Percentiles rank a stretch among this genome's conserved stretches.
Conservation (phyloP, 83 land plant genomes). For the Diphasiastrum complanatum region DNA sequence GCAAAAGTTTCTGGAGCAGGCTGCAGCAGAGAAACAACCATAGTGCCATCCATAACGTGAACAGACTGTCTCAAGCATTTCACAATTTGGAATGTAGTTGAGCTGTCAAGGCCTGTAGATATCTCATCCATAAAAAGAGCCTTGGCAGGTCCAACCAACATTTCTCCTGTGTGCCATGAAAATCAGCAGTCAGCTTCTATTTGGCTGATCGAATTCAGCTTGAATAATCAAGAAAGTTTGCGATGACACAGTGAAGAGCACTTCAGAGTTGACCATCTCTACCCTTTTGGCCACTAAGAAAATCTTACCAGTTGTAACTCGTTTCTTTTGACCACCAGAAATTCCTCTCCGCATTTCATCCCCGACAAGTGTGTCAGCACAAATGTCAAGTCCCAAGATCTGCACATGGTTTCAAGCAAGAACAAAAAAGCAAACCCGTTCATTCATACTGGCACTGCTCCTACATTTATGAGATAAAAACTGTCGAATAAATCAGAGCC, state of each 20-base stretch:
- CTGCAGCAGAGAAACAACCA: slow-evolving; percentile 20
- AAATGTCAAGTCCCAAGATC: slow-evolving; percentile 18
- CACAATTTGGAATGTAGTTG: slow-evolving; percentile 11
- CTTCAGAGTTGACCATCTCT: neutral
- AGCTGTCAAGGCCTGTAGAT: slow-evolving; percentile 18
- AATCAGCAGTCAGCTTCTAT: neutral
- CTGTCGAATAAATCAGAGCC: too few relatives aligned
- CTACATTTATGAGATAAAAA: too few relatives aligned
- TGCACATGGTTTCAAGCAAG: too few relatives aligned
- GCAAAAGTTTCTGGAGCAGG: slow-evolving; percentile 28
- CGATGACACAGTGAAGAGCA: too few relatives aligned
- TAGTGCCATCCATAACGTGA: slow-evolving; percentile 24
- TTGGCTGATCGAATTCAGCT: neutral
- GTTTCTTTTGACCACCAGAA: slow-evolving; percentile 19
- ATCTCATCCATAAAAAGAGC: slow-evolving; percentile 21
- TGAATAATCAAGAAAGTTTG: too few relatives aligned
- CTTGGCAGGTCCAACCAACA: slow-evolving; percentile 19
- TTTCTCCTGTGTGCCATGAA: slow-evolving; percentile 8
- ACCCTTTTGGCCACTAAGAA: neutral
- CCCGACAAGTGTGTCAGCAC: slow-evolving; percentile 17
- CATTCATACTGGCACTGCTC: too few relatives aligned
- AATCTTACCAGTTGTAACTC: slow-evolving; percentile 12
- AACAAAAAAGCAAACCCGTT: too few relatives aligned
- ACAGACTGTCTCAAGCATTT: slow-evolving; percentile 17
- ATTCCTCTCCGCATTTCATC: slow-evolving; percentile 20